Conservation (phyloP, 805 yeast species). For the Pichia scutulata region DNA sequence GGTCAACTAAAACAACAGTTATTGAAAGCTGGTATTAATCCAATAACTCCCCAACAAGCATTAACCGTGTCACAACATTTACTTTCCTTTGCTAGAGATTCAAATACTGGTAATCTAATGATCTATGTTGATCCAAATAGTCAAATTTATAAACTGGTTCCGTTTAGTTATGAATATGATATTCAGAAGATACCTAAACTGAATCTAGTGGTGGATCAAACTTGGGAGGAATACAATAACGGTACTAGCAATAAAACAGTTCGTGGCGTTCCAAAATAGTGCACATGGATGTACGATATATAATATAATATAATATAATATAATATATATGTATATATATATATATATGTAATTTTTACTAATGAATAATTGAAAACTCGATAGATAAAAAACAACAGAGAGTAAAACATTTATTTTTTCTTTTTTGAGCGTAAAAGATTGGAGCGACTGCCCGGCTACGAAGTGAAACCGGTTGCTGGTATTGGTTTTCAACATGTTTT, state of each 20-base stretch:
- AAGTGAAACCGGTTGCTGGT: too few relatives aligned
- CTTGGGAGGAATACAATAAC: conserved; percentile 3
- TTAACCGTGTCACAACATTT: conserved; percentile 9
- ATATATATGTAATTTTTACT: not conserved
- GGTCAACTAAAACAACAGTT: conserved; percentile 16
- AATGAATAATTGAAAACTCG: not conserved
- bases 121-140: conserved; percentile 12
- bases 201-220: not conserved
- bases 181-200: conserved; percentile 3
- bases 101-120: conserved; percentile 12
- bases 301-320: too few relatives aligned
- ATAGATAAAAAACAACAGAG: too few relatives aligned
- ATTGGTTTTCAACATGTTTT: not conserved
- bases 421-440: too few relatives aligned
- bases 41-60: conserved; percentile 12
- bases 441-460: too few relatives aligned
- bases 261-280: not conserved
- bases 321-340: too few relatives aligned
- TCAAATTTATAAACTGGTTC: conserved; percentile 11
- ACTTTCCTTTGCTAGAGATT: conserved; percentile 11
- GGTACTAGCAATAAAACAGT: not conserved
- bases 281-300: too few relatives aligned
- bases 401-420: too few relatives aligned
- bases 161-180: conserved; percentile 18
- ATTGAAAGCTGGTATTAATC: conserved; percentile 12